These are phyloP conservation scores for Puccinia horiana DNA, from an alignment of 1,284 basidiomycete genomes.

Conservation along the genomic window DNA sequence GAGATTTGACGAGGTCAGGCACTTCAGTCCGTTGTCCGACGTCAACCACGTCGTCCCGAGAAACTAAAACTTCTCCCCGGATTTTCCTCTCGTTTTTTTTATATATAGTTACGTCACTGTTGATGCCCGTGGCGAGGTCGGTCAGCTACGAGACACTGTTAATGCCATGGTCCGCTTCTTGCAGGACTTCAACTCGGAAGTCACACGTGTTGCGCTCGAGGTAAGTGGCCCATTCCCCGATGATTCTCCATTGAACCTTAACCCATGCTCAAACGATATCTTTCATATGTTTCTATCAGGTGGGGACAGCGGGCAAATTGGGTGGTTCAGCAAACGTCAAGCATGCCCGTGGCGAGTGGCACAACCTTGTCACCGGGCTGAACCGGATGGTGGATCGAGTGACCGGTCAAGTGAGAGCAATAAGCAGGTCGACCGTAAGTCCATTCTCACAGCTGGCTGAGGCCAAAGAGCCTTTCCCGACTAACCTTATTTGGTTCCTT, in stretches of 20 bases:
- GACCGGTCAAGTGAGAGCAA: conserved; percentile 45
- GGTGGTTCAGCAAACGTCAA: conserved; percentile 90
- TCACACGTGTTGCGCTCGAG: conserved; percentile 46
- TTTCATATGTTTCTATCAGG: neutral
- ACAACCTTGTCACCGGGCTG: conserved; percentile 59
- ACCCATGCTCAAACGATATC: neutral
- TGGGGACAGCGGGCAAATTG: conserved; percentile 86
- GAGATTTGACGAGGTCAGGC: conserved; percentile 48
- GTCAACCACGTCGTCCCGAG: neutral
- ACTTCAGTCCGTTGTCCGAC: neutral
- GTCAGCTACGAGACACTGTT: conserved; percentile 42
- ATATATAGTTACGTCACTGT: conserved; percentile 46
- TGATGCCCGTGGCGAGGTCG: conserved; percentile 43
- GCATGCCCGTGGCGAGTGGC: conserved; percentile 92
- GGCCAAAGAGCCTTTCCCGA: neutral
- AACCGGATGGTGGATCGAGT: conserved; percentile 49
- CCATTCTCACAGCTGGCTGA: neutral
- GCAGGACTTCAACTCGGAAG: conserved; percentile 47
- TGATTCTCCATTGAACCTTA: neutral
- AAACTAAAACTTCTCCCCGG: neutral
- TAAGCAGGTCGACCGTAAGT: conserved; percentile 43
- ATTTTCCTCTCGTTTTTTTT: neutral
- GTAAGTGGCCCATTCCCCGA: conserved; percentile 5
- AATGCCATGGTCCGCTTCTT: conserved; percentile 49
- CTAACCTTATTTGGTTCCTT: neutral